These are phyloP conservation scores for Aspergillus glaucus DNA, from an alignment of 2,329 filamentous ascomycete genomes.

Conservation along the genomic window DNA sequence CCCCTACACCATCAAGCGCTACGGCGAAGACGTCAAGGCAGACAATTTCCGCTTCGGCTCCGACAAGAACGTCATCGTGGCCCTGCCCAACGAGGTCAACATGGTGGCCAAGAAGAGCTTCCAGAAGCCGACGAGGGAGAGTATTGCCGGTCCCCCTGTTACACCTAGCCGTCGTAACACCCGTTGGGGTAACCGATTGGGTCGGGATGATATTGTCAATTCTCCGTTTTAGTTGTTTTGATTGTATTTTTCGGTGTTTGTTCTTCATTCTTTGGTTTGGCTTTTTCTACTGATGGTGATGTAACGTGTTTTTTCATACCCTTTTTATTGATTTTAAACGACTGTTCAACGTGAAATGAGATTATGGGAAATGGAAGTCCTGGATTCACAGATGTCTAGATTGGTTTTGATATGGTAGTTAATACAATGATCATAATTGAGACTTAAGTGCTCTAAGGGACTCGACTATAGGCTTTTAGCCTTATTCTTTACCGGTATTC, in stretches of 20 bases:
- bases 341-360: constrained; percentile 1
- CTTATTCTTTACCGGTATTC: too few relatives aligned
- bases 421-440: background rate
- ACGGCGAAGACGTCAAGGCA: constrained; percentile 89
- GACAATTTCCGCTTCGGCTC: constrained; percentile 97
- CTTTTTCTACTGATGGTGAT: background rate
- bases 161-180: constrained; percentile 37
- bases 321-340: constrained; percentile 2
- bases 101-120: constrained; percentile 87
- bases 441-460: too few relatives aligned
- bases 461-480: too few relatives aligned
- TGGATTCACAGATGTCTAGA: too few relatives aligned
- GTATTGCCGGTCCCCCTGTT: constrained; percentile 62
- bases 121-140: constrained; percentile 84
- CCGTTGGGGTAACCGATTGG: constrained; percentile 45
- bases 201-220: constrained; percentile 78
- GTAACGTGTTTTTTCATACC: background rate
- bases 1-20: constrained; percentile 94
- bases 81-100: constrained; percentile 92
- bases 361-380: background rate
- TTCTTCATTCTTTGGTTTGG: constrained; percentile 2
- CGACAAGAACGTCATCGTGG: constrained; percentile 97
- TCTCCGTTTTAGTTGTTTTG: constrained; percentile 48
- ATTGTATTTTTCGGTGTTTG: constrained; percentile 11
- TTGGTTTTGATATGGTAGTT: background rate